Evolutionary conservation across 495 filamentous ascomycete genomes (phyloP), one percentile per base, ranked within the genome.

Genomic region (Bacidia rubella): DNA sequence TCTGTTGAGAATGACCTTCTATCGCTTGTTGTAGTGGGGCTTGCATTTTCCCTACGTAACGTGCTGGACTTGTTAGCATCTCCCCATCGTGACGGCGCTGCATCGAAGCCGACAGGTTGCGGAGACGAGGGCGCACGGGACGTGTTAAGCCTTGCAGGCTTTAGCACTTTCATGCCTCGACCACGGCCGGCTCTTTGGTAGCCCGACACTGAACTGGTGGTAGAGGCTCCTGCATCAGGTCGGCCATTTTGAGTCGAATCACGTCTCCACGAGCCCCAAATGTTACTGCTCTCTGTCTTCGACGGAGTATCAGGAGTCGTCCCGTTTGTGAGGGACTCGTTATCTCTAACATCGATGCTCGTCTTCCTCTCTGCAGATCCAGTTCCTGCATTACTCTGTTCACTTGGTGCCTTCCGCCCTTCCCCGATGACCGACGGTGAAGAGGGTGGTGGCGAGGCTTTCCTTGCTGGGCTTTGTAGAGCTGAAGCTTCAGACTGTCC

Each of bases 151-250:
- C 55, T 85, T 38, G 70, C 75, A 10, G 85, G 77, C 53, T 82
- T 79, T n/a, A 90, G 71, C 9, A 90, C 77, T 68, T 87, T 90
- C 85, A 88, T 88, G 25, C 76, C 72, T 47, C 83, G 78, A 23
- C 68, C 66, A 2, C 75, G 66, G 29, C 77, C 63, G 15, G 77
- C 71, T 51, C 74, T 71, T 60, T 80, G 77, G 53, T 83, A 81
- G 3, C 76, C 75, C 51, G 75, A 78, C 59, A 70, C 53, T 21
- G 66, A 65, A 3, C 68, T 65, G n/a, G 63, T 60, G 48, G 75
- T 79, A 12, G 49, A 35, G 2, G 55, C 32, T 17, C 35, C 23
- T 10, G 46, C 2, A 26, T 62, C 60, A 35, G 29, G 23, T 17
- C 57, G 44, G 21, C 21, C 32, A 27, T 49, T 49, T 52, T 57